phyloP scores from a whole-genome alignment of 495 filamentous ascomycete species.

The Evansstolkia leycettana region DNA sequence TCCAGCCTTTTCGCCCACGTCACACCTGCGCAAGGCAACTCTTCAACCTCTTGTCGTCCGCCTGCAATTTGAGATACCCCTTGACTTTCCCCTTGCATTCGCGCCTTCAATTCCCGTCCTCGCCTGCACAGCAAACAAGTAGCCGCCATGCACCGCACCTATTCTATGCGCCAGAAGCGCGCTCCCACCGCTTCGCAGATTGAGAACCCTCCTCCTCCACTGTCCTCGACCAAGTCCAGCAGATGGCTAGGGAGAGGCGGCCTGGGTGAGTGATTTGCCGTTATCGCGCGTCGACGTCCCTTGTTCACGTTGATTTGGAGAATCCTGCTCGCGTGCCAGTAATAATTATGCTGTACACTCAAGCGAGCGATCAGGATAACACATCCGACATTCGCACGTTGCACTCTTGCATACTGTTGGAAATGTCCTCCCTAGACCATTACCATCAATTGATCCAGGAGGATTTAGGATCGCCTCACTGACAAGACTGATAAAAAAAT shows the following conservation, averaged over 20 bases:
- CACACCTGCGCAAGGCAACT: slow-evolving; percentile 26
- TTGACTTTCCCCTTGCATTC: slow-evolving; percentile 10
- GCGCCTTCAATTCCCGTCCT: slow-evolving; percentile 3
- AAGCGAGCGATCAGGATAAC: no score
- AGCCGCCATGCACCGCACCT: slow-evolving; percentile 85
- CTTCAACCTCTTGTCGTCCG: slow-evolving; percentile 2
- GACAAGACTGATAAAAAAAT: slow-evolving; percentile 25
- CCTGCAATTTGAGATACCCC: neutral
- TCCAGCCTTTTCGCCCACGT: slow-evolving; percentile 16
- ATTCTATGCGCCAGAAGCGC: slow-evolving; percentile 95
- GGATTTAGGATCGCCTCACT: slow-evolving; percentile 4
- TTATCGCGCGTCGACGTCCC: neutral
- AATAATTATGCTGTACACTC: no score
- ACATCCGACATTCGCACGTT: no score
- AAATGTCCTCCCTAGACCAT: no score
- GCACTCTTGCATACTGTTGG: no score
- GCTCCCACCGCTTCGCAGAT: slow-evolving; percentile 81
- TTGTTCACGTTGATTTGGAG: neutral
- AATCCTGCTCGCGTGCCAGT: neutral
- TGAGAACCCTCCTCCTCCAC: slow-evolving; percentile 86
- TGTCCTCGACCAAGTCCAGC: slow-evolving; percentile 79
- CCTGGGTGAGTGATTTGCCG: slow-evolving; percentile 52
- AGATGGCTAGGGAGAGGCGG: slow-evolving; percentile 77
- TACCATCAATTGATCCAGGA: no score
- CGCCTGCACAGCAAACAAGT: slow-evolving; percentile 1